Conservation (phyloP, 2,329 filamentous ascomycete genomes). For the Cladosporium colombiae region DNA sequence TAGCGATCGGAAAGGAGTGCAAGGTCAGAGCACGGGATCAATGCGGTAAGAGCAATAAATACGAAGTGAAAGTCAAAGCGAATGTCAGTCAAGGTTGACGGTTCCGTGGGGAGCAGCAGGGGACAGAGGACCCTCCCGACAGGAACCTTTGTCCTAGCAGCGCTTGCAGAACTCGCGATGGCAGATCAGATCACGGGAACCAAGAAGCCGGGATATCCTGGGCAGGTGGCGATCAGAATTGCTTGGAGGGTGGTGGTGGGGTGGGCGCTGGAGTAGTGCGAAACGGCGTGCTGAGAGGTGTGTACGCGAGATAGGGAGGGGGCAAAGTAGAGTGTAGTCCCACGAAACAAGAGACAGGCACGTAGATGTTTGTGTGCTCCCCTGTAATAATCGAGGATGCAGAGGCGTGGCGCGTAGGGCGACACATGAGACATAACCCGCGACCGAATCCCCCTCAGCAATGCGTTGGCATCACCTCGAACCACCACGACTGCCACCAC, state of each 20-base stretch:
- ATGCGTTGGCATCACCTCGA: not conserved
- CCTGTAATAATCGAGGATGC: not conserved
- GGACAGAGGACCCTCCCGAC: not conserved
- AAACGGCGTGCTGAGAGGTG: not conserved
- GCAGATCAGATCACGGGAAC: not conserved
- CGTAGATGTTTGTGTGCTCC: not conserved
- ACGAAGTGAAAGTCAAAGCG: not conserved
- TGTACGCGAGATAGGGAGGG: not conserved
- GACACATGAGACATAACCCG: not conserved
- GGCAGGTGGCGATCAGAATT: not conserved
- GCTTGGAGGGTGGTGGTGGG: not conserved
- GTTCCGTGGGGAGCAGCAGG: not conserved
- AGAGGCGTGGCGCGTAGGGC: not conserved
- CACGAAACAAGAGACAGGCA: not conserved
- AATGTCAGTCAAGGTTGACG: not conserved
- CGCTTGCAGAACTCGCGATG: not conserved
- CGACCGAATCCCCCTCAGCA: not conserved
- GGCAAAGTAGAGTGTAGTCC: not conserved
- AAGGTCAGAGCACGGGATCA: not conserved
- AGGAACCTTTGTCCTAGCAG: constrained; percentile 10
- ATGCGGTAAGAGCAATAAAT: not conserved
- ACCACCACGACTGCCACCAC: not conserved
- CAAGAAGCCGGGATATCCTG: constrained; percentile 10
- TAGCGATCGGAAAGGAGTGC: not conserved
- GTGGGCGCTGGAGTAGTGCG: not conserved